Evolutionary conservation across 2,329 filamentous ascomycete species (phyloP), one percentile per base, ranked within the genome.

Genomic region (Ilyonectria sp.): DNA sequence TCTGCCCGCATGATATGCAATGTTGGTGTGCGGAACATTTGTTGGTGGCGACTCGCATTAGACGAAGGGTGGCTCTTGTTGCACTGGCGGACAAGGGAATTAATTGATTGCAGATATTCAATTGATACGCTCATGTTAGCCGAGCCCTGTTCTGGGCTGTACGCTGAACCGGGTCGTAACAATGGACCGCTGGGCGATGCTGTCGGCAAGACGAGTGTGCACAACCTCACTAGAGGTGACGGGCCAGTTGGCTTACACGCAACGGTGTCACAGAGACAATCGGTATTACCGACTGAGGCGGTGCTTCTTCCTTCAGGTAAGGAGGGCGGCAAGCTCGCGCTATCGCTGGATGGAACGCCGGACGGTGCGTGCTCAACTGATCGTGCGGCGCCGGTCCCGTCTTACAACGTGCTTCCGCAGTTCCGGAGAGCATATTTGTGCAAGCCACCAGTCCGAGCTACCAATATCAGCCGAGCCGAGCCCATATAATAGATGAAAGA

Each of bases 401-500:
- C 53, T 53, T 43, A 50, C 49, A 43, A 55, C 43, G 33, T 31
- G 50, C 40, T 47, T 60, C 43, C 57, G 56, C 29, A 19, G 53
- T 46, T 52, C 58, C 44, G 44, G 37, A 60, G 43, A 60, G 60
- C 55, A 29, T 50, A 57, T 56, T 33, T 56, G 57, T 57, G 63
- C 56, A 60, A 35, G 57, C 44, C 58, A 31, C 26, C 15, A 56
- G 63, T 49, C 29, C 37, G 46, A 40, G 37, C 58, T 37, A 46
- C 53, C 50, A 61, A 35, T 58, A 43, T 61, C 58, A 66, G 63
- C 63, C 53, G 63, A 66, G 10, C 52, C 35, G 44, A 69, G 53
- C 21, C 37, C 52, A 63, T 56, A 67, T 63, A 70, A 65, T 50
- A 62, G 46, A 68, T 63, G 49, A 57, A 60, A n/a, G 21, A 50